Evolutionary conservation across 2,329 filamentous ascomycete genomes (phyloP), one percentile per base, ranked within the genome.

Genomic region (Monascus ruber): DNA sequence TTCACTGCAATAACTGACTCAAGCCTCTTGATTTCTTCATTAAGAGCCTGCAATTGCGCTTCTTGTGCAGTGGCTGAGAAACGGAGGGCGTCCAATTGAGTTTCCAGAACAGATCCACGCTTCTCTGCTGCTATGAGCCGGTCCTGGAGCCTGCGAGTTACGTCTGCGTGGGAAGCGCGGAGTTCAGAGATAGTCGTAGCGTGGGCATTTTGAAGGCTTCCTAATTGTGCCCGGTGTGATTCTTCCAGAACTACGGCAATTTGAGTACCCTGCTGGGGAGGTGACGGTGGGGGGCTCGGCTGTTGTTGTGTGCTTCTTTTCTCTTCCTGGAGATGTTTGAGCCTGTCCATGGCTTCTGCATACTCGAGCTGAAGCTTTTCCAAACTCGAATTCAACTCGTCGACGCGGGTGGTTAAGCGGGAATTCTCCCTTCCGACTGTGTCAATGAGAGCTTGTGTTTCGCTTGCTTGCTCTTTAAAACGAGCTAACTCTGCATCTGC

Each of bases 371-470:
- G 54, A 24, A 55, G 41, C 36, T 57, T 55, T 32, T 50, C 48
- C 17, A 65, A 48, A 11, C 49, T 53, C 8, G 55, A 45, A 9
- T 47, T 59, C 6, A 65, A 50, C 17, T 62, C 56, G 9, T 63
- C 55, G 5, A 57, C 50, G n/a, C 54, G 53, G 24, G 48, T 51
- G 9, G 51, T 49, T 5, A 68, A 53, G 5, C 56, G 56, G 3
- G 53, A 52, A 35, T 66, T 67, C 40, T 67, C 64, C 5, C 51
- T 43, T 45, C 64, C 62, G 8, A 65, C 54, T 4, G 56, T 57
- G 28, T 60, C 54, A 36, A 64, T 52, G 6, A 64, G 54, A 5
- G 50, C 47, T 29, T 60, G 56, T 2, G 59, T 53, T 47, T 67
- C 64, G 11, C 49, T 44, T 7, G 60, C 47, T 36, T 63, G 59